Evolutionary conservation across 306 rosid genomes (phyloP).

Genomic region (Luffa acutangula): DNA sequence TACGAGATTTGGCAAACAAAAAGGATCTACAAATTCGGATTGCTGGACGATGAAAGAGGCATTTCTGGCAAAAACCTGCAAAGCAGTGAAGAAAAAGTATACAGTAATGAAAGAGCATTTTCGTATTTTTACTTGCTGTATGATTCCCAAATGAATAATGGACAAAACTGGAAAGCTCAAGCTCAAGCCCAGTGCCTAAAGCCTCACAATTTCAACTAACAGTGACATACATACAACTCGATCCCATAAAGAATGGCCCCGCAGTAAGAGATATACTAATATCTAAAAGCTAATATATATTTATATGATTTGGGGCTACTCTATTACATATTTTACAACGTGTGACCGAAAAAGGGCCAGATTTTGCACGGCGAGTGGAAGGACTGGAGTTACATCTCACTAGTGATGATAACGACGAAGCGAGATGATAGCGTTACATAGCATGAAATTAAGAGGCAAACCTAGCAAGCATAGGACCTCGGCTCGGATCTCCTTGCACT

Average conservation of each 20-base stretch:
- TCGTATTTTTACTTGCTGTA: not conserved
- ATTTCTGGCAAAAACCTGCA: too few species aligned
- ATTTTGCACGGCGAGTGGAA: constrained; percentile 13
- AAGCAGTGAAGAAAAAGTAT: not conserved
- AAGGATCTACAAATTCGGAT: too few species aligned
- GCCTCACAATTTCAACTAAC: constrained; percentile 19
- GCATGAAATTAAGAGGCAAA: not conserved
- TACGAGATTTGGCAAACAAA: too few species aligned
- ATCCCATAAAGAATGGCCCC: constrained; percentile 18
- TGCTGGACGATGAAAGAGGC: too few species aligned
- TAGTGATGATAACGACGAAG: not conserved
- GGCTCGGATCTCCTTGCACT: not conserved
- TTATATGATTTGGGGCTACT: not conserved
- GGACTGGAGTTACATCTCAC: constrained; percentile 2
- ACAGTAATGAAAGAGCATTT: not conserved
- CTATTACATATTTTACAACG: constrained; percentile 2
- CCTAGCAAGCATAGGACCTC: not conserved
- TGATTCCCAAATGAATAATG: not conserved
- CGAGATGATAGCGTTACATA: not conserved
- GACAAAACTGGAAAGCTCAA: constrained; percentile 33
- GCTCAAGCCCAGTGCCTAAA: constrained; percentile 24
- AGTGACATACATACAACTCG: constrained; percentile 22
- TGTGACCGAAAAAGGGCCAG: not conserved
- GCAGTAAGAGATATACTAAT: constrained; percentile 23
- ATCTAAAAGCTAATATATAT: constrained; percentile 8